Evolutionary conservation across 305 asterid species (phyloP).

Genomic region (Ruellia speciosa): DNA sequence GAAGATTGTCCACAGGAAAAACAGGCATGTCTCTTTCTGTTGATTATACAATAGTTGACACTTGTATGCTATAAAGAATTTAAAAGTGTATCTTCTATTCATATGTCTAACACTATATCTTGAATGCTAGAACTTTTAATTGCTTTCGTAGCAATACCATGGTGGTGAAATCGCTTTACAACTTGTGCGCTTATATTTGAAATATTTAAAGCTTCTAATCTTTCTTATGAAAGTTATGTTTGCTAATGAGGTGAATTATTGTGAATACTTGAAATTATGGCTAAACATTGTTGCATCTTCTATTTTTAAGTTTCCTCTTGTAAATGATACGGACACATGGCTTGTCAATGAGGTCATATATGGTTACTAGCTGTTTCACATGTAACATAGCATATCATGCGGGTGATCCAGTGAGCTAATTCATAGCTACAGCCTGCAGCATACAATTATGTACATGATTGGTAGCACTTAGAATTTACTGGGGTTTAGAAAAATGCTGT

Average conservation of each 20-base stretch:
- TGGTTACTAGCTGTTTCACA: neutral
- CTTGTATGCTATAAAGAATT: conserved; percentile 12
- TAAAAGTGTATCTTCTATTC: neutral
- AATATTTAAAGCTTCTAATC: too few relatives aligned
- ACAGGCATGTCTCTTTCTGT: conserved; percentile 49
- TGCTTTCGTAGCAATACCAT: conserved; percentile 1
- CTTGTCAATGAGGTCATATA: neutral
- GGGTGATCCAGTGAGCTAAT: neutral
- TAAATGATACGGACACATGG: neutral
- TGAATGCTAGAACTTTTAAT: neutral
- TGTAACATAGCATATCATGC: neutral
- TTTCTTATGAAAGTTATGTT: too few relatives aligned
- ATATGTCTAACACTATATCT: neutral
- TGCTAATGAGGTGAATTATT: too few relatives aligned
- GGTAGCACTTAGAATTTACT: neutral
- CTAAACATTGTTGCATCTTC: too few relatives aligned
- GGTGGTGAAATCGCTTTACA: neutral
- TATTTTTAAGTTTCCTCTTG: neutral
- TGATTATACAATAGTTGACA: neutral
- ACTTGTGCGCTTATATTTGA: too few relatives aligned
- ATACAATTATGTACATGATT: neutral
- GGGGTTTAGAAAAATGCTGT: conserved; percentile 4
- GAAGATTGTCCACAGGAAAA: conserved; percentile 93
- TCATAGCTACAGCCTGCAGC: conserved; percentile 5
- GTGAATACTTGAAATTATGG: too few relatives aligned